Evolutionary conservation across 371 early-diverging fungal species (phyloP), one percentile per base, ranked within the genome.

Genomic region (Mortierella sp.): DNA sequence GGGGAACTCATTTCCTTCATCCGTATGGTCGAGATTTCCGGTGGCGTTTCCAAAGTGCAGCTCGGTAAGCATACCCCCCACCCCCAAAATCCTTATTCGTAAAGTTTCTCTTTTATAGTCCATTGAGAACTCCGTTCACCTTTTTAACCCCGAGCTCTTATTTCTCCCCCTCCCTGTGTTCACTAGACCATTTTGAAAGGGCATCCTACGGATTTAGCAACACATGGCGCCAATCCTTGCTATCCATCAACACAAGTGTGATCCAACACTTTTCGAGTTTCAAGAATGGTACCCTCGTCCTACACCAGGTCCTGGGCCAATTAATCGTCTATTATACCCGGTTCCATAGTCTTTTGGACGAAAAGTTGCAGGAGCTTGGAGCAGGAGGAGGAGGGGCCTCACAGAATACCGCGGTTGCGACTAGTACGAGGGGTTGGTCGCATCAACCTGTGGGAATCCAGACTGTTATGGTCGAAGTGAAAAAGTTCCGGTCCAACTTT

Each of bases 181-280:
- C 34, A 63, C 31, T 79, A 86, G 85, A 82, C 6, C 88, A 90
- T 34, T 92, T 96, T 79, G 95, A 93, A 74, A 80, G 89, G 21
- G 90, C 97, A 6, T 94, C 95, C 0, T 82, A 89, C 14, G 91
- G 93, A 55, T 98, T 98, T 89, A 94, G 94, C 58, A 89, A 90
- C 60, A 92, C 91, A 11, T 98, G 97, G 97, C 95, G 96, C 7
- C 89, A 89, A 45, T 92, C 93, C 38, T 88, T 98, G 6, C 84
- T 93, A 14, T 88, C 91, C 7, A 94, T 98, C 84, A 96, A 97
- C 80, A 91, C 93, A 9, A 94, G 95, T 16, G 95, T 97, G 21
- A 94, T 96, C 65, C 97, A 96, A 78, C 92, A 94, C 78, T 98
- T 98, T 82, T 93, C 97, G 48, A 98, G 97, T 89, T 97, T 97